A percentile compares a stretch with the other conserved stretches of the same genome.
phyloP scores from a whole-genome alignment of 164 flowering plant genomes.

The Pachysandra terminalis region DNA sequence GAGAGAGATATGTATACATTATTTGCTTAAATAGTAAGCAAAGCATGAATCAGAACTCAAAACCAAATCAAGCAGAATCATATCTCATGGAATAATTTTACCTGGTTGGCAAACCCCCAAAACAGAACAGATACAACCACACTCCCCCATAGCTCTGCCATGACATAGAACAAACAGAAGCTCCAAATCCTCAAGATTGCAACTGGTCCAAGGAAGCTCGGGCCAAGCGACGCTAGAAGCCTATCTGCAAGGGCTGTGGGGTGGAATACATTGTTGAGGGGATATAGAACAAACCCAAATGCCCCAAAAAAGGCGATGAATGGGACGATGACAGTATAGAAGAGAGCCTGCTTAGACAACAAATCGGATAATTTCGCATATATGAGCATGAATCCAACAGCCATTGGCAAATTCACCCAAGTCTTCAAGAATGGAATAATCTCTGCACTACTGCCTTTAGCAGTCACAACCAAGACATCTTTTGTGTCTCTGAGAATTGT shows the following conservation, averaged over 20 bases:
- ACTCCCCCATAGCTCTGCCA: slow-evolving; percentile 99
- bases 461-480: slow-evolving; percentile 94
- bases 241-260: slow-evolving; percentile 85
- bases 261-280: slow-evolving; percentile 70
- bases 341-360: slow-evolving; percentile 84
- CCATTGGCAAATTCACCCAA: slow-evolving; percentile 98
- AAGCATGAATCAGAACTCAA: background rate
- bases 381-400: slow-evolving; percentile 86
- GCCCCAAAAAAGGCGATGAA: slow-evolving; percentile 96
- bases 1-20: too few relatives aligned
- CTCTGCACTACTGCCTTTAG: slow-evolving; percentile 93
- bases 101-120: slow-evolving; percentile 99
- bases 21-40: background rate
- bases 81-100: slow-evolving; percentile 17
- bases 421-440: slow-evolving; percentile 93
- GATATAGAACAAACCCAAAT: slow-evolving; percentile 88
- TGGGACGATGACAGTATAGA: slow-evolving; percentile 76
- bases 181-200: slow-evolving; percentile 98
- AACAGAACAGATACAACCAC: slow-evolving; percentile 95
- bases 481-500: slow-evolving; percentile 92
- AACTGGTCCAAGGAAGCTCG: slow-evolving; percentile 90
- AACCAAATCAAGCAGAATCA: too few relatives aligned
- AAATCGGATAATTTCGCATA: slow-evolving; percentile 85
- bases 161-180: slow-evolving; percentile 96
- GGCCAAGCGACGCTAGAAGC: slow-evolving; percentile 72